Percentiles rank a stretch among this genome's conserved stretches.
Conservation (phyloP, 805 yeast species). For the Henningerozyma blattae region DNA sequence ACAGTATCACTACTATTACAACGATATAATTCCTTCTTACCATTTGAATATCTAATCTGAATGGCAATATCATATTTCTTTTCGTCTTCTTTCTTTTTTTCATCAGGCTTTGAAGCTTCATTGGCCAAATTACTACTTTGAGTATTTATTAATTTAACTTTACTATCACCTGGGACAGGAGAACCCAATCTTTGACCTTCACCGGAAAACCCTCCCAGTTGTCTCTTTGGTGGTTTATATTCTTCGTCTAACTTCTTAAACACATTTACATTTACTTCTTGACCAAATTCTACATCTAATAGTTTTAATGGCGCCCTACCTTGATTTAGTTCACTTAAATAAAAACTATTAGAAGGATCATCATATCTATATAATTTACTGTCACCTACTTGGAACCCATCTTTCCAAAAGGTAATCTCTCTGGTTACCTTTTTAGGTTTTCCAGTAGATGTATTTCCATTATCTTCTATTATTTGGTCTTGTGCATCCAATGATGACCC, state of each 20-base stretch:
- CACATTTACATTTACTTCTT: conserved; percentile 89
- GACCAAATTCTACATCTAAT: conserved; percentile 75
- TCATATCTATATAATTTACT: conserved; percentile 80
- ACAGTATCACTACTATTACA: conserved; percentile 60
- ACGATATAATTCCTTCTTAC: conserved; percentile 52
- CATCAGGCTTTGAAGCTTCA: conserved; percentile 10
- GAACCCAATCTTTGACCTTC: conserved; percentile 80
- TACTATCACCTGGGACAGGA: conserved; percentile 64
- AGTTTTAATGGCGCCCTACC: conserved; percentile 87
- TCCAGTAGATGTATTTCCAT: conserved; percentile 20
- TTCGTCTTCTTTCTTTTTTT: conserved; percentile 11
- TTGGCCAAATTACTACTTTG: conserved; percentile 3
- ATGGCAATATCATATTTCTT: conserved; percentile 56
- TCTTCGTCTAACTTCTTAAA: conserved; percentile 71
- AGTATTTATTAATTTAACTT: conserved; percentile 2
- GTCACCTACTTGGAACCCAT: conserved; percentile 92
- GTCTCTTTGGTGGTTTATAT: conserved; percentile 54
- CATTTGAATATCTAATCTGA: conserved; percentile 77
- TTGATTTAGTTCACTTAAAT: conserved; percentile 66
- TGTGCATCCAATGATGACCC: conserved; percentile 27
- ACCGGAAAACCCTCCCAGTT: conserved; percentile 62
- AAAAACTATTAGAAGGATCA: conserved; percentile 77
- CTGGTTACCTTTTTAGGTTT: conserved; percentile 48
- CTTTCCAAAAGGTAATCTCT: conserved; percentile 88
- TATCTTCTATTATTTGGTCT: conserved; percentile 26